phyloP scores from a whole-genome alignment of 257 asterid species.

The Osmanthus fragrans region DNA sequence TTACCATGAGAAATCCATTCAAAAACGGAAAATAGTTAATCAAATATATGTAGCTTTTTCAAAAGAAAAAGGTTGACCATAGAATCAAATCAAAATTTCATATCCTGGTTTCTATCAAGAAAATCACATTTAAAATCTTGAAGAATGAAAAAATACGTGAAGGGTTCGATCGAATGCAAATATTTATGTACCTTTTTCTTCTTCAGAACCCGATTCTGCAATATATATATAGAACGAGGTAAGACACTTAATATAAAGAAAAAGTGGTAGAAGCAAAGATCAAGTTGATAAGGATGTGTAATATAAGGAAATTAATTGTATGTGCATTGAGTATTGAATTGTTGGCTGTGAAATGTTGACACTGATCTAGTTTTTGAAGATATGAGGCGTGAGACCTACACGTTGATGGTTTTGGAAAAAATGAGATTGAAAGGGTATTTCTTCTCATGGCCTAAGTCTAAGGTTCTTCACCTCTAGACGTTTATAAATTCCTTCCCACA shows the following conservation, averaged over 20 bases:
- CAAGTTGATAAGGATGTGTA: background rate
- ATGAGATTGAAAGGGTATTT: background rate
- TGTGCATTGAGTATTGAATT: background rate
- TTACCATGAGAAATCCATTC: background rate
- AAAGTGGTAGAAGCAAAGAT: background rate
- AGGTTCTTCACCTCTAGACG: slow-evolving; percentile 40
- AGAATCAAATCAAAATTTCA: no score
- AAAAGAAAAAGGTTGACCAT: no score
- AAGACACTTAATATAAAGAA: background rate
- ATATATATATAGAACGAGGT: background rate
- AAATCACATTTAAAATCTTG: background rate
- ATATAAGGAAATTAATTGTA: background rate
- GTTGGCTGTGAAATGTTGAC: background rate
- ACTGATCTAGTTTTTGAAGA: background rate
- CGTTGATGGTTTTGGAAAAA: background rate
- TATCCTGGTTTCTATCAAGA: background rate
- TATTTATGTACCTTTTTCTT: background rate
- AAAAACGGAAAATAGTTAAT: background rate
- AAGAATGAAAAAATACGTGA: no score
- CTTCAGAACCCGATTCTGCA: background rate
- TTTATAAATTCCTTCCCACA: background rate
- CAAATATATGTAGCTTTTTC: no score
- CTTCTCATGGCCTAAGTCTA: background rate
- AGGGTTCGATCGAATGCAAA: background rate
- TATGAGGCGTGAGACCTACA: background rate